phyloP scores from a whole-genome alignment of 768 basidiomycete species.

The Clitopilus hobsonii region DNA sequence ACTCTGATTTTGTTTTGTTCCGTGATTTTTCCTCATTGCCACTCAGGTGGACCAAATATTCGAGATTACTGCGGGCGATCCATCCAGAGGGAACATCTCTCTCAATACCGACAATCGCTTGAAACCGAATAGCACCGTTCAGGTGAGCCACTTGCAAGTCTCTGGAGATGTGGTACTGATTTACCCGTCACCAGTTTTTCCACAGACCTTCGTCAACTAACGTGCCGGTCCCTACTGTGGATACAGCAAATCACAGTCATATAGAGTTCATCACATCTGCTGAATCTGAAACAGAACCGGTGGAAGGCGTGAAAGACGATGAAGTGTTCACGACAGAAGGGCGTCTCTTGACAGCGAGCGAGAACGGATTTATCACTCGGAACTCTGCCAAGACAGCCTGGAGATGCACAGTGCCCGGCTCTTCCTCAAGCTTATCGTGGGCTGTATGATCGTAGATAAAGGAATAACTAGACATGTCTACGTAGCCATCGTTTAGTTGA shows the following conservation, averaged over 20 bases:
- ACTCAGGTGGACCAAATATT: slow-evolving; percentile 39
- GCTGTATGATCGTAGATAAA: background rate
- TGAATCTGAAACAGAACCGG: slow-evolving; percentile 11
- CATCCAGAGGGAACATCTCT: slow-evolving; percentile 62
- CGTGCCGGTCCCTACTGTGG: background rate
- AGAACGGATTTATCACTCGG: slow-evolving; percentile 43
- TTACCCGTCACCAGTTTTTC: slow-evolving; percentile 30
- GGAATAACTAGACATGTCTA: background rate
- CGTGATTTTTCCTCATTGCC: background rate
- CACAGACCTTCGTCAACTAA: slow-evolving; percentile 26
- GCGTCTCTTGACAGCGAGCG: slow-evolving; percentile 44
- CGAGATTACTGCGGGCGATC: slow-evolving; percentile 67
- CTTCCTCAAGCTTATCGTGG: slow-evolving; percentile 21
- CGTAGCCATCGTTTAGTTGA: too few relatives aligned
- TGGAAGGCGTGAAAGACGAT: background rate
- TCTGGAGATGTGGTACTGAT: background rate
- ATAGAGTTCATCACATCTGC: slow-evolving; percentile 13
- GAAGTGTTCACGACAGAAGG: slow-evolving; percentile 16
- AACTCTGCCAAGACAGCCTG: slow-evolving; percentile 24
- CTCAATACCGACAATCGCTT: slow-evolving; percentile 53
- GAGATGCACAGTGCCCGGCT: slow-evolving; percentile 38
- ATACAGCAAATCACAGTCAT: background rate
- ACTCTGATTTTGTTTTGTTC: background rate
- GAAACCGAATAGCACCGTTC: slow-evolving; percentile 41
- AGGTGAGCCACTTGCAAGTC: slow-evolving; percentile 23